Conservation (phyloP, 306 rosid species). For the Morella rubra region DNA sequence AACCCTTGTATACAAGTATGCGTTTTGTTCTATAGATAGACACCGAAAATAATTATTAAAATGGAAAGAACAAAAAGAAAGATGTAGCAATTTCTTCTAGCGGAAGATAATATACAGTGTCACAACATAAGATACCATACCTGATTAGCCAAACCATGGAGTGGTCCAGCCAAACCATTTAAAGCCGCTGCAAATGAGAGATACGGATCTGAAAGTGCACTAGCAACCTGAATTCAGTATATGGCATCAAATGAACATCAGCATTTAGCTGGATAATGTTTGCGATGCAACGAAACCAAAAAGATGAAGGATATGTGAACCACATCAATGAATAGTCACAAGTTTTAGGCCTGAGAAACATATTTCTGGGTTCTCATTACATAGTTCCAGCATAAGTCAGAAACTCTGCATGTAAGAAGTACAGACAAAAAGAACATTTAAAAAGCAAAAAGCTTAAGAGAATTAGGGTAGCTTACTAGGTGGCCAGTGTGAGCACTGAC, state of each 20-base stretch:
- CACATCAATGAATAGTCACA: conserved; percentile 5
- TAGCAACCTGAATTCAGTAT: conserved; percentile 68
- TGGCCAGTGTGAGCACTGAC: conserved; percentile 98
- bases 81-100: neutral
- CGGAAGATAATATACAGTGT: conserved; percentile 3
- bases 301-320: neutral
- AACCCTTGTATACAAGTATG: conserved; percentile 19
- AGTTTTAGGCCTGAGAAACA: neutral
- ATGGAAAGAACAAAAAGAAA: conserved; percentile 16
- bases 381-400: neutral
- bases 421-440: neutral
- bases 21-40: conserved; percentile 18
- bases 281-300: neutral
- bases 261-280: conserved; percentile 4
- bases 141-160: conserved; percentile 99
- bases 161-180: conserved; percentile 98
- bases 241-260: conserved; percentile 23
- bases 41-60: neutral
- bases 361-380: conserved; percentile 5
- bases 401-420: neutral
- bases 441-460: conserved; percentile 17
- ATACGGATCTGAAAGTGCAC: conserved; percentile 96
- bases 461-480: conserved; percentile 55
- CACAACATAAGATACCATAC: conserved; percentile 39
- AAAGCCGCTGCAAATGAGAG: conserved; percentile 96